Evolutionary conservation across 1,139 yeast species (phyloP), one percentile per base, ranked within the genome.

Genomic region (Eremothecium sinecaudum): DNA sequence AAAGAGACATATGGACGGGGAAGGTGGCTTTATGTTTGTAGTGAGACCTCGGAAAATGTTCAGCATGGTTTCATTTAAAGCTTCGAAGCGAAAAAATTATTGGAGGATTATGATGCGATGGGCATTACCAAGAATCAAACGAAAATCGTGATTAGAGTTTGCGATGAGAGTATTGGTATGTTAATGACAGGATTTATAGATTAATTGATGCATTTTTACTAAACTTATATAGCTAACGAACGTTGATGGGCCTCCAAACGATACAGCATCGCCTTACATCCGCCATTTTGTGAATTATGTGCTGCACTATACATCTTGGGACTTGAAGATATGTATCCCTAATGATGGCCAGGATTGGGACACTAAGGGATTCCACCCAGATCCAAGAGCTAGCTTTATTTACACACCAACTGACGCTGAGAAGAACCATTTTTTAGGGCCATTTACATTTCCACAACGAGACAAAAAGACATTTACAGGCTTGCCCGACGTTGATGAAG

Each of bases 201-300:
- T n/a, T n/a, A n/a, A n/a, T n/a, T n/a, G n/a, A n/a, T n/a, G n/a
- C n/a, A n/a, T n/a, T n/a, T n/a, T n/a, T n/a, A n/a, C n/a, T n/a
- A n/a, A n/a, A n/a, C n/a, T n/a, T n/a, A n/a, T n/a, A n/a, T 42
- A 56, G 20, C 46, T 87, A 35, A 86, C 95, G 16, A 90, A 90
- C 59, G 98, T 90, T 58, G 98, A 90, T 53, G 98, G 98, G 18
- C 97, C 97, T 1, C 77, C 92, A 47, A 75, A 80, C 48, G 81
- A 75, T 44, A 60, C 66, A 32, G 66, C 76, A n/a, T 83, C 95
- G 33, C 96, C 96, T 1, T 90, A 87, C 58, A 69, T 90, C 44
- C 79, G 82, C 51, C 79, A 74, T 47, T 68, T 90, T 33, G 87
- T 83, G 9, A 79, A 79, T 44, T 83, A 83, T 35, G 68, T 90